Evolutionary conservation across 78 protist species (phyloP).

Genomic region (Isochrysis galbana): DNA sequence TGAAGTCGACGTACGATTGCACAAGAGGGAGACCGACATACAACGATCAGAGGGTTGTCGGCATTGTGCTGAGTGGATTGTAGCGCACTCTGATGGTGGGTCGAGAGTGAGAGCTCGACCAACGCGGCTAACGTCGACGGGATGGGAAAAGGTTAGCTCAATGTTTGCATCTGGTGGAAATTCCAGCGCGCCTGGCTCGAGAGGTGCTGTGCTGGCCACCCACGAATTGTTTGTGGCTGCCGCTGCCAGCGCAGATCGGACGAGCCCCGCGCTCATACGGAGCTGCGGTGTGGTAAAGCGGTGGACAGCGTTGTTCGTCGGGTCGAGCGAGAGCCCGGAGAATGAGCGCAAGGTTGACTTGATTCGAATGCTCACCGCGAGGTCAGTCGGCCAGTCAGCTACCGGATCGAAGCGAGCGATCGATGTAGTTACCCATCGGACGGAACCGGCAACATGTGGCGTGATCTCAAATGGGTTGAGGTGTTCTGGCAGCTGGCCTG

Average conservation of each 20-base stretch:
- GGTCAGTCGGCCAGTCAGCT: background rate
- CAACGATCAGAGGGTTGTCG: too few species aligned
- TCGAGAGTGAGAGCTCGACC: background rate
- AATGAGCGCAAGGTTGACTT: background rate
- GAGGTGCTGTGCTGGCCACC: background rate
- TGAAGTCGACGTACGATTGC: too few species aligned
- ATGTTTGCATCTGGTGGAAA: background rate
- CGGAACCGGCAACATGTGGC: background rate
- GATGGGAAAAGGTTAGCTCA: background rate
- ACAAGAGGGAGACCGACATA: too few species aligned
- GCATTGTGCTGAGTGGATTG: too few species aligned
- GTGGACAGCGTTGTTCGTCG: background rate
- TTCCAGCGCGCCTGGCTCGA: background rate
- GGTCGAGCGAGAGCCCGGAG: background rate
- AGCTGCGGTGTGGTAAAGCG: background rate
- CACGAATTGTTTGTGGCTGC: background rate
- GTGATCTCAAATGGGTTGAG: background rate
- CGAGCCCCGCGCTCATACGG: background rate
- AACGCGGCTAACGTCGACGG: background rate
- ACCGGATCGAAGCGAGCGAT: slow-evolving; percentile 16
- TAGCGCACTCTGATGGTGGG: background rate
- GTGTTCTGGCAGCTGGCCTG: background rate
- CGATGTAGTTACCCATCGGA: slow-evolving; percentile 24
- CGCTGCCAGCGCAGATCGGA: background rate
- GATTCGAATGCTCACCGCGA: background rate